Percentiles rank a stretch among this genome's conserved stretches.
These are phyloP conservation scores for Agaricus subrufescens DNA, from an alignment of 768 basidiomycete species.

Conservation along the genomic window DNA sequence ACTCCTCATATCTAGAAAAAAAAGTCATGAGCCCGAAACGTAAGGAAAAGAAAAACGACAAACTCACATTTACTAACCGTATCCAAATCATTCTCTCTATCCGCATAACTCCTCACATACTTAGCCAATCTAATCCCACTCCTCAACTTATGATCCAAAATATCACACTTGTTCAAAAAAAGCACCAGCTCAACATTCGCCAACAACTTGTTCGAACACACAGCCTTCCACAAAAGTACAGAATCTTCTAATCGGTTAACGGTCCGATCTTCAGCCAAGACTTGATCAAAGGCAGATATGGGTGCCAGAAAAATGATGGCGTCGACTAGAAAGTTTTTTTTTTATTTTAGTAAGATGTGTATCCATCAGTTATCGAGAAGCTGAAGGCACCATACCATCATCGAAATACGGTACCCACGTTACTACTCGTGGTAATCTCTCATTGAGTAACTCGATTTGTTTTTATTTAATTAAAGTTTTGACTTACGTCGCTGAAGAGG, in stretches of 20 bases:
- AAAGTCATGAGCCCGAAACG: background rate
- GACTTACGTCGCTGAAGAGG: slow-evolving; percentile 19
- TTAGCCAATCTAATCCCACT: slow-evolving; percentile 55
- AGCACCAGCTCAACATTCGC: slow-evolving; percentile 77
- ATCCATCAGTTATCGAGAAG: background rate
- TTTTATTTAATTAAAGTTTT: background rate
- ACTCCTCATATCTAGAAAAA: slow-evolving; percentile 49
- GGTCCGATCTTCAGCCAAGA: slow-evolving; percentile 55
- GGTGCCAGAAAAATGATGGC: slow-evolving; percentile 78
- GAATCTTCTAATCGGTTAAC: slow-evolving; percentile 76
- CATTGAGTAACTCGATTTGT: background rate
- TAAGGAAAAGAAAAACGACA: background rate
- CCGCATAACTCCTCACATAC: slow-evolving; percentile 72
- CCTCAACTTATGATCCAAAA: slow-evolving; percentile 65
- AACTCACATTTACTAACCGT: slow-evolving; percentile 66
- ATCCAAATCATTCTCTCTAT: slow-evolving; percentile 66
- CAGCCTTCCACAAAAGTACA: slow-evolving; percentile 84
- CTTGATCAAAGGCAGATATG: slow-evolving; percentile 70
- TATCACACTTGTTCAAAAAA: slow-evolving; percentile 88
- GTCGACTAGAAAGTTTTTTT: slow-evolving; percentile 51
- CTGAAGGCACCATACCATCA: slow-evolving; percentile 31
- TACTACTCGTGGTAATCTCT: slow-evolving; percentile 26
- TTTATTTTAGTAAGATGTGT: too few relatives aligned
- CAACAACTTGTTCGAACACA: slow-evolving; percentile 79
- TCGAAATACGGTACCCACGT: slow-evolving; percentile 74